Evolutionary conservation across 1,139 yeast genomes (phyloP), one percentile per base, ranked within the genome.

Genomic region (Dujonia santamariae): DNA sequence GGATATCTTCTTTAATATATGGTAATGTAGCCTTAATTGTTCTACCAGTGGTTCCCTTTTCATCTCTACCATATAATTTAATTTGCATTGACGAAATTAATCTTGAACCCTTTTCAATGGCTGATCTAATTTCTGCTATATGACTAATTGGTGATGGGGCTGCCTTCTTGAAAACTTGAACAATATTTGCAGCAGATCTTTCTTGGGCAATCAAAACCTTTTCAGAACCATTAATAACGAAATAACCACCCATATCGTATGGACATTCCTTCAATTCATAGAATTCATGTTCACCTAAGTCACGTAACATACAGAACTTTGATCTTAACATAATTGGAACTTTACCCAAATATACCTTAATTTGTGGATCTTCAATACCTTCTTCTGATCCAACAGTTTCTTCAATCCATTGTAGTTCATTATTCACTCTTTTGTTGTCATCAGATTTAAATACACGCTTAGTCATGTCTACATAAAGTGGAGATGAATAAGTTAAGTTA

Each of bases 221-320:
- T 62, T 92, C 99, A 18, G 97, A 88, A 51, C 99, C 99, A 66
- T 92, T 92, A 55, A 92, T 92, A 50, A 92, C 94, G 56, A 92
- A 92, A 63, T 92, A 92, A 43, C 99, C 99, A 61, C 99, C 99
- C 92, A 88, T 92, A 72, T 92, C 99, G 61, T 86, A 92, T 20
- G 98, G 98, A 66, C 99, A 92, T 64, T 92, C 99, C 62, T 92
- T 90, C 54, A 92, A 77, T 52, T 90, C 95, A 61, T 88, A 92
- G 53, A 90, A 78, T 61, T 92, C 98, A 48, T 86, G 90, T 51
- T 92, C 98, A n/a, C 87, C 81, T 48, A 92, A 75, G 43, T 87
- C 96, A 52, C 90, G 77, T 51, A 94, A 74, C 72, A 90, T 82
- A 77, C 99, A 94, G 57, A 88, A 92, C 67, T 87, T 90, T 37